Percentiles rank a stretch among this genome's conserved stretches.
phyloP scores from a whole-genome alignment of 768 basidiomycete genomes.

The Cubamyces sp. region DNA sequence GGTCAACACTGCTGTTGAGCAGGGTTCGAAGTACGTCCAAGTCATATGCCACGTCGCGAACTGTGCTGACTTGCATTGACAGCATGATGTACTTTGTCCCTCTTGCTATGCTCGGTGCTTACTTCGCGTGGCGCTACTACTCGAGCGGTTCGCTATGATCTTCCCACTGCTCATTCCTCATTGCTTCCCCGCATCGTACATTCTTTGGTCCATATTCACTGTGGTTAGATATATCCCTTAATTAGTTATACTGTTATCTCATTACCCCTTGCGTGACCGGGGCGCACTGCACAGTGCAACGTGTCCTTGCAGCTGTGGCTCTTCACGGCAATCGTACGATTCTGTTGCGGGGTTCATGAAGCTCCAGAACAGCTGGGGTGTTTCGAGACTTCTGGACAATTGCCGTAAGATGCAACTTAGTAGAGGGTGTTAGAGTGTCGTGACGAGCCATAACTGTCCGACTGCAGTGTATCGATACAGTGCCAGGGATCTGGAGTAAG shows the following conservation, averaged over 20 bases:
- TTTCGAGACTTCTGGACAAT: neutral
- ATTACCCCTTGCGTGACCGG: neutral
- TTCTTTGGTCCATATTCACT: slow-evolving; percentile 4
- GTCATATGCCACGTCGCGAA: slow-evolving; percentile 17
- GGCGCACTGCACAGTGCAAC: neutral
- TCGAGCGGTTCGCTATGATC: slow-evolving; percentile 46
- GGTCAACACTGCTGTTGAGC: slow-evolving; percentile 54
- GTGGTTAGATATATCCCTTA: slow-evolving; percentile 24
- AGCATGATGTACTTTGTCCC: slow-evolving; percentile 88
- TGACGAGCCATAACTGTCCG: too few species aligned
- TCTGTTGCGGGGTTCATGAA: neutral
- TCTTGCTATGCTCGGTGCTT: slow-evolving; percentile 75
- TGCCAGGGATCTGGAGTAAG: too few species aligned
- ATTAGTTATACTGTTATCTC: slow-evolving; percentile 11
- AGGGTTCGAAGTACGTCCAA: slow-evolving; percentile 65
- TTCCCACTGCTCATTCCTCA: slow-evolving; percentile 27
- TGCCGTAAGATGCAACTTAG: too few species aligned
- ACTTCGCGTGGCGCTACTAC: slow-evolving; percentile 89
- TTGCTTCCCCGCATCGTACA: slow-evolving; percentile 9
- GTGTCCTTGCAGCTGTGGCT: neutral
- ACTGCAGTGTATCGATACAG: too few species aligned
- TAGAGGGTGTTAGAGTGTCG: too few species aligned
- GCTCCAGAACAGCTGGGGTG: neutral
- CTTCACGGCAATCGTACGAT: neutral
- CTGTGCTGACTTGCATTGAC: slow-evolving; percentile 16